Conservation (phyloP, 2,329 filamentous ascomycete genomes). For the Scedosporium boydii region DNA sequence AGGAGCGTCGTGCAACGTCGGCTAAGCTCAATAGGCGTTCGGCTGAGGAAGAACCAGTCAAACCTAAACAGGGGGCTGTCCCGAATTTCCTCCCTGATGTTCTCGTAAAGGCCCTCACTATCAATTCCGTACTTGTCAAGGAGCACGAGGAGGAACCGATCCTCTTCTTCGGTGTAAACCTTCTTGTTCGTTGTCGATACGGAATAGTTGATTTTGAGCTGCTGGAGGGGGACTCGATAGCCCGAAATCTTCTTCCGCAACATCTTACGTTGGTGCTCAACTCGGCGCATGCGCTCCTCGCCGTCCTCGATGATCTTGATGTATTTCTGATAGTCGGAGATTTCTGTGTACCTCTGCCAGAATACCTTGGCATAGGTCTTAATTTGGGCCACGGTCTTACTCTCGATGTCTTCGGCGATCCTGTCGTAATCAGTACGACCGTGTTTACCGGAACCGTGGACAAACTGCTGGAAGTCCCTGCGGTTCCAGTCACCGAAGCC, state of each 20-base stretch:
- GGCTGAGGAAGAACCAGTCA: slow-evolving; percentile 97
- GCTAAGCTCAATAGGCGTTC: slow-evolving; percentile 86
- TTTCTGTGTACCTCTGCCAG: slow-evolving; percentile 90
- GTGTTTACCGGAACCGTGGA: slow-evolving; percentile 90
- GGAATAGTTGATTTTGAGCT: slow-evolving; percentile 97
- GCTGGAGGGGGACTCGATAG: slow-evolving; percentile 94
- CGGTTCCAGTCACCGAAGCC: slow-evolving; percentile 95
- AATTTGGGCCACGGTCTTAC: slow-evolving; percentile 77
- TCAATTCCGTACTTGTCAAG: slow-evolving; percentile 89
- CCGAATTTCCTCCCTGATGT: slow-evolving; percentile 93
- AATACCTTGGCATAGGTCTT: slow-evolving; percentile 90
- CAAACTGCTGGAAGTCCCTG: slow-evolving; percentile 94
- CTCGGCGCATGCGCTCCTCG: slow-evolving; percentile 80
- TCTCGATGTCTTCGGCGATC: slow-evolving; percentile 85
- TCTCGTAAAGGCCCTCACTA: slow-evolving; percentile 80
- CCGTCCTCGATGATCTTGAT: slow-evolving; percentile 85
- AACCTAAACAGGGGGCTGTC: slow-evolving; percentile 93
- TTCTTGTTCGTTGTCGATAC: slow-evolving; percentile 99
- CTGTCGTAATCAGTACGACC: slow-evolving; percentile 76
- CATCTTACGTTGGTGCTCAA: slow-evolving; percentile 87
- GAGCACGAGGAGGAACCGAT: slow-evolving; percentile 88
- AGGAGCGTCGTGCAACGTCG: slow-evolving; percentile 89
- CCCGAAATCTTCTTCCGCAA: slow-evolving; percentile 90
- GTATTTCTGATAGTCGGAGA: slow-evolving; percentile 81
- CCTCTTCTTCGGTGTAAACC: slow-evolving; percentile 97